Conservation (phyloP, 352 stramenopile genomes). For the Thalassiosira sp. region DNA sequence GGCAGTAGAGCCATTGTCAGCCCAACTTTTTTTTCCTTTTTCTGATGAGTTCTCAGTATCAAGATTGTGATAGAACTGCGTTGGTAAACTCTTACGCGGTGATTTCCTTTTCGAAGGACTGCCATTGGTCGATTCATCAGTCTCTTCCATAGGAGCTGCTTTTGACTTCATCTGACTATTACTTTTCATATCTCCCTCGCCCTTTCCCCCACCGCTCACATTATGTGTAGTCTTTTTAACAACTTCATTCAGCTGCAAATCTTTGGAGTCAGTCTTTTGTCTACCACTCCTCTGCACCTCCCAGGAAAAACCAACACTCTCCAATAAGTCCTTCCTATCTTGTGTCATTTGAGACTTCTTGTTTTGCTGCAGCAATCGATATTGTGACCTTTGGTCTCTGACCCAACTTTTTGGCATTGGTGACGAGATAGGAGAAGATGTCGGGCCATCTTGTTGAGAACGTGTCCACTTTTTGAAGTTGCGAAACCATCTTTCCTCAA, state of each 20-base stretch:
- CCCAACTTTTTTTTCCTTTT: neutral
- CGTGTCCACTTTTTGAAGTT: constrained; percentile 40
- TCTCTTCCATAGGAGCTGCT: neutral
- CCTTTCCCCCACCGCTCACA: neutral
- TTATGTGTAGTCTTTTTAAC: neutral
- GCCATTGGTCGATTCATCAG: constrained; percentile 4
- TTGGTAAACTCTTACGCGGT: constrained; percentile 27
- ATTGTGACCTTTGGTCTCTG: constrained; percentile 21
- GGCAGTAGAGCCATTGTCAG: neutral
- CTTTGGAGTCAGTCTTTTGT: neutral
- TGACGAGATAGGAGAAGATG: neutral
- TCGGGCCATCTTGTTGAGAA: neutral
- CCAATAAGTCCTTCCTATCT: constrained; percentile 21
- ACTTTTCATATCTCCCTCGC: neutral
- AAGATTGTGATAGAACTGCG: constrained; percentile 43
- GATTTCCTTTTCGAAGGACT: constrained; percentile 20
- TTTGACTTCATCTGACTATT: constrained; percentile 2
- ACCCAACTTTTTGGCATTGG: constrained; percentile 31
- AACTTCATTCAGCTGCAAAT: neutral
- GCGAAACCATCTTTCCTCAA: constrained; percentile 30
- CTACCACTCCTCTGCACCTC: neutral
- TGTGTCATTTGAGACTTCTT: constrained; percentile 32
- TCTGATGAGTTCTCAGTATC: neutral
- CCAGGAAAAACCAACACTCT: constrained; percentile 35
- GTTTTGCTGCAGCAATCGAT: constrained; percentile 14